Evolutionary conservation across 2,329 filamentous ascomycete species (phyloP), one percentile per base, ranked within the genome.

Genomic region (Xylaria sp.): DNA sequence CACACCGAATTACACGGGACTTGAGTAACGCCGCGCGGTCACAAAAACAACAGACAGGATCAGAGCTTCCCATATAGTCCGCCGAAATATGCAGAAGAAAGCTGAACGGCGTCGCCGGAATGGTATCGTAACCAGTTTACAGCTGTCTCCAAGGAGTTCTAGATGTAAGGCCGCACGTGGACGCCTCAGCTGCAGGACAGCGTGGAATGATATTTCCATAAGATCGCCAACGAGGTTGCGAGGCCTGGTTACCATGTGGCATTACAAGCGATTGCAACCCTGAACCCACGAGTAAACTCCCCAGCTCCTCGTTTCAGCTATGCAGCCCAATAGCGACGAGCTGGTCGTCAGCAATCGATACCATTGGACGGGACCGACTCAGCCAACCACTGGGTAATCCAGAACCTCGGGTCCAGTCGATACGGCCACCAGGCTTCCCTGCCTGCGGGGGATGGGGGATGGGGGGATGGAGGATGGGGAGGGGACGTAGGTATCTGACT

Each of bases 221-320:
- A 25, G 46, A 68, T 48, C 20, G 62, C 55, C n/a, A 59, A 46
- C 58, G 50, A 34, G n/a, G 48, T 50, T 13, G 12, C 34, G 48
- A 55, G 39, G 46, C 32, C 37, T 44, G 58, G 66, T 13, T 34
- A 63, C 58, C 67, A 69, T 69, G 66, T 64, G 60, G 66, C 68
- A 71, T 64, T 15, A 32, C 58, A 69, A 46, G 54, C 69, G 59
- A 64, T 41, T 64, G 66, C n/a, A 62, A 69, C 63, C 55, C 59
- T 69, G 48, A 48, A 63, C 44, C 25, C 41, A 50, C 44, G 48
- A 54, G 57, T 44, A 57, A 15, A 52, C 18, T 63, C 32, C 58
- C 51, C 18, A 44, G 46, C 57, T 39, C 28, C 25, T 55, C 54
- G 37, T 62, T 54, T 63, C 63, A 69, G 63, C 64, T 13, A 61